Conservation (phyloP, 768 basidiomycete genomes). For the Pleurotus djamor region DNA sequence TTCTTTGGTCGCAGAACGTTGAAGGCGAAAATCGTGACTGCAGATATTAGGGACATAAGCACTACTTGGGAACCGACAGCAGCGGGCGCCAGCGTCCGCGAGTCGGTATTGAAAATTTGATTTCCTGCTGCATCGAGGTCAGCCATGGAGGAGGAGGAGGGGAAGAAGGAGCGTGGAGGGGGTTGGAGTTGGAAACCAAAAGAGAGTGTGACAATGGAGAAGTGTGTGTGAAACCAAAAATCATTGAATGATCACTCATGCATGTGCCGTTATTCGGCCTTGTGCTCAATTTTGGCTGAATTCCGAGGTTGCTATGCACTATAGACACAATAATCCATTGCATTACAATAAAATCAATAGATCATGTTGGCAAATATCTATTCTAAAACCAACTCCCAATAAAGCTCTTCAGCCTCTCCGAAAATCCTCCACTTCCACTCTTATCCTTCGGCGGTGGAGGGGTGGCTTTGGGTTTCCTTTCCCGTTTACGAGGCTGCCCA, state of each 20-base stretch:
- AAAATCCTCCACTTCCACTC: background rate
- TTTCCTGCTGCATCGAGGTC: slow-evolving; percentile 34
- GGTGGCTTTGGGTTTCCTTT: background rate
- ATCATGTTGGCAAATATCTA: background rate
- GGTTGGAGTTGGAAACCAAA: background rate
- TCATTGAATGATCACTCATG: background rate
- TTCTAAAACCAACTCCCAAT: slow-evolving; percentile 2
- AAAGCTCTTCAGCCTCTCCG: background rate
- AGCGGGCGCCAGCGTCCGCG: slow-evolving; percentile 73
- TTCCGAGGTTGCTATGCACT: background rate
- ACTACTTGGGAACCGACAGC: slow-evolving; percentile 79
- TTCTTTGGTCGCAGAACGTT: slow-evolving; percentile 80
- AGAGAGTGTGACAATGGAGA: slow-evolving; percentile 5
- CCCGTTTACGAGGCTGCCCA: background rate
- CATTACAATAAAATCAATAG: background rate
- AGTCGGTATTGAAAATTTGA: slow-evolving; percentile 32
- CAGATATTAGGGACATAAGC: slow-evolving; percentile 69
- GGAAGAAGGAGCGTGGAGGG: background rate
- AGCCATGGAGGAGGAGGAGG: slow-evolving; percentile 23
- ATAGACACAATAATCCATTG: background rate
- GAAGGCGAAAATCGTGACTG: slow-evolving; percentile 71
- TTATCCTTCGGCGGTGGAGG: background rate
- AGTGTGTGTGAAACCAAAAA: slow-evolving; percentile 3
- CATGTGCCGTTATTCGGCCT: slow-evolving; percentile 1
- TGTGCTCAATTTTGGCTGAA: too few relatives aligned